Conservation (phyloP, 192 early-diverging fungal genomes). For the Irineochytrium annulatum region DNA sequence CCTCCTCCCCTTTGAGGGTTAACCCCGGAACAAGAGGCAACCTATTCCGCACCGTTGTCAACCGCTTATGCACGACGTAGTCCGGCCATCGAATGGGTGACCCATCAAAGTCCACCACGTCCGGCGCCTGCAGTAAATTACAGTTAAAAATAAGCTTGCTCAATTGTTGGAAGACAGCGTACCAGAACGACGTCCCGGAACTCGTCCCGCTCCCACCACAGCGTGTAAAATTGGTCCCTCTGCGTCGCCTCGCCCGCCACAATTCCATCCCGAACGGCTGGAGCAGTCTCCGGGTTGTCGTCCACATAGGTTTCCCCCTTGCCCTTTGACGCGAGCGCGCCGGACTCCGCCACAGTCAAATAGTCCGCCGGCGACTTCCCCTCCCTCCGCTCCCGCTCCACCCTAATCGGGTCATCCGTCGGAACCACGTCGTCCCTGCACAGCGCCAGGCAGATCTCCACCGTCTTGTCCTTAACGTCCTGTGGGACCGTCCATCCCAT, state of each 20-base stretch:
- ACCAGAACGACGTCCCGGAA: slow-evolving; percentile 19
- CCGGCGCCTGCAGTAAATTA: not conserved
- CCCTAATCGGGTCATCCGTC: too few relatives aligned
- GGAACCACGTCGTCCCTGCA: not conserved
- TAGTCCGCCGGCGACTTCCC: not conserved
- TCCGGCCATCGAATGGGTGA: slow-evolving; percentile 30
- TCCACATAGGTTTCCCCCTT: too few relatives aligned
- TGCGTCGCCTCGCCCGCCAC: not conserved
- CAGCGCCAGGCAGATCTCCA: slow-evolving; percentile 28
- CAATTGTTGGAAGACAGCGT: not conserved
- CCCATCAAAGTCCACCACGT: slow-evolving; percentile 12
- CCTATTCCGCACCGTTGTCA: slow-evolving; percentile 31
- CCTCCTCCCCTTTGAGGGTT: not conserved
- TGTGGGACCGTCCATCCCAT: slow-evolving; percentile 35
- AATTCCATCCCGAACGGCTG: not conserved
- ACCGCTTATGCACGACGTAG: slow-evolving; percentile 28
- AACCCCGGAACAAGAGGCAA: slow-evolving; percentile 40
- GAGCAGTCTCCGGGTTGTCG: too few relatives aligned
- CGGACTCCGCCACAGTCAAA: not conserved
- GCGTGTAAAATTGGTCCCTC: not conserved
- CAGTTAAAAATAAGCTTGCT: too few relatives aligned
- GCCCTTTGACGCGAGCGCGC: not conserved
- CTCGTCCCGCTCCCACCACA: slow-evolving; percentile 47
- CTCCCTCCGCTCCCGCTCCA: too few relatives aligned
- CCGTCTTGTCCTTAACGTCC: slow-evolving; percentile 19